Evolutionary conservation across 139 green algal species (phyloP).

Genomic region (Haematococcus sp.): DNA sequence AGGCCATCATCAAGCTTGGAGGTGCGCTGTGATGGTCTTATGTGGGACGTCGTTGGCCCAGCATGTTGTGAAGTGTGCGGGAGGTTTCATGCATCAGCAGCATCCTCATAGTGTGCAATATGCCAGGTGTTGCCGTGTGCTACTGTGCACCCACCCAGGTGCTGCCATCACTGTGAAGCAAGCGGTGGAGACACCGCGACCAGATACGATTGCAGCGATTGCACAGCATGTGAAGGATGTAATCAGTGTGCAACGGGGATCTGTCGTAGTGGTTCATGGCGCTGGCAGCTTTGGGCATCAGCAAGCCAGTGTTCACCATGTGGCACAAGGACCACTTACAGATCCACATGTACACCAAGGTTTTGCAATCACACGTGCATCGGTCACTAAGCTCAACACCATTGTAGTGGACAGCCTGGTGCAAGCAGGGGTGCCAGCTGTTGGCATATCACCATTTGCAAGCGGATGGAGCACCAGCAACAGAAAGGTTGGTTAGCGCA

Average conservation of each 20-base stretch:
- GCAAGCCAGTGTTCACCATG: conserved; percentile 31
- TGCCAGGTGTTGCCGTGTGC: too few relatives aligned
- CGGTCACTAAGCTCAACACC: conserved; percentile 54
- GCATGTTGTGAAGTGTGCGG: too few relatives aligned
- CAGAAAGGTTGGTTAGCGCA: too few relatives aligned
- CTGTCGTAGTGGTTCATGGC: conserved; percentile 59
- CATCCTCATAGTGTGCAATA: too few relatives aligned
- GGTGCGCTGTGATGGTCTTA: conserved; percentile 6
- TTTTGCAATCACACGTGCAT: conserved; percentile 48
- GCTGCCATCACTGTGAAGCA: conserved; percentile 62
- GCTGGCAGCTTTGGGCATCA: conserved; percentile 74
- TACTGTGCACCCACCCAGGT: conserved; percentile 1
- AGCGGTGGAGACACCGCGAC: conserved; percentile 44
- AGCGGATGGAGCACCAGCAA: conserved; percentile 13
- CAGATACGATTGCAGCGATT: conserved; percentile 25
- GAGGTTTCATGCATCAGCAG: too few relatives aligned
- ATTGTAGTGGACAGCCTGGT: conserved; percentile 40
- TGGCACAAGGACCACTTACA: conserved; percentile 39
- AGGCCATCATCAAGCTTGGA: conserved; percentile 62
- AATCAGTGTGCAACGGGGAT: background rate
- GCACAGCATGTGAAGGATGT: conserved; percentile 20
- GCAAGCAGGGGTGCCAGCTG: conserved; percentile 41
- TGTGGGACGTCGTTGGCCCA: too few relatives aligned
- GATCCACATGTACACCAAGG: conserved; percentile 19
- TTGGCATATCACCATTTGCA: conserved; percentile 53